Evolutionary conservation across 192 early-diverging fungal genomes (phyloP).

Genomic region (Fimicolochytrium jonesii): DNA sequence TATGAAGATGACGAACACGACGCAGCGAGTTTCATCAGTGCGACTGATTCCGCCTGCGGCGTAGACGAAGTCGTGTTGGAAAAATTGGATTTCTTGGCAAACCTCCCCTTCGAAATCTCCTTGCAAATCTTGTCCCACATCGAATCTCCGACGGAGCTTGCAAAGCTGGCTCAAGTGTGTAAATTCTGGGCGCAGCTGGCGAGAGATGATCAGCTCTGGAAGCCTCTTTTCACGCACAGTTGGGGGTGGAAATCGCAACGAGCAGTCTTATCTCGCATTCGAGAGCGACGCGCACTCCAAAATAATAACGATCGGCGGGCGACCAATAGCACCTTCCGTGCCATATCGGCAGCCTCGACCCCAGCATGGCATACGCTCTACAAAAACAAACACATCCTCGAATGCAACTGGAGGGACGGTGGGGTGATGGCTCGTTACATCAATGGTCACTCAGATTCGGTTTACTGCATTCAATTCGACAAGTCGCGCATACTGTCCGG

Average conservation of each 20-base stretch:
- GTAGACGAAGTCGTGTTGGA: conserved; percentile 26
- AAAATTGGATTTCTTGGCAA: conserved; percentile 29
- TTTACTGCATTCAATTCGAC: conserved; percentile 58
- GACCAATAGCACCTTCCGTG: no score
- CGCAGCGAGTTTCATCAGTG: conserved; percentile 24
- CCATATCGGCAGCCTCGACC: neutral
- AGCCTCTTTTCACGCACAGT: conserved; percentile 15
- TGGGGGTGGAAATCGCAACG: no score
- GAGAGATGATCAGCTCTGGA: conserved; percentile 38
- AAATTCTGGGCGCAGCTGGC: conserved; percentile 29
- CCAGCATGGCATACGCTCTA: conserved; percentile 36
- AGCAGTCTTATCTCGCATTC: no score
- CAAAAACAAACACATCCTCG: conserved; percentile 22
- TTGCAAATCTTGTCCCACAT: conserved; percentile 35
- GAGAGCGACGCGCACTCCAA: no score
- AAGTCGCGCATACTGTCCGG: conserved; percentile 38
- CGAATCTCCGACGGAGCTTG: neutral
- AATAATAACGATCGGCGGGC: neutral
- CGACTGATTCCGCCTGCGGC: conserved; percentile 49
- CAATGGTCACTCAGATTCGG: conserved; percentile 48
- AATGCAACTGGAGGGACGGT: conserved; percentile 41
- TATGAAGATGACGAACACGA: no score
- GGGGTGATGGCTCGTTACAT: conserved; percentile 19
- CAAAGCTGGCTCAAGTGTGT: conserved; percentile 23
- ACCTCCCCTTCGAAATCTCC: conserved; percentile 38